Evolutionary conservation across 2,329 filamentous ascomycete species (phyloP), one percentile per base, ranked within the genome.

Genomic region (Acephala macrosclerotiorum): DNA sequence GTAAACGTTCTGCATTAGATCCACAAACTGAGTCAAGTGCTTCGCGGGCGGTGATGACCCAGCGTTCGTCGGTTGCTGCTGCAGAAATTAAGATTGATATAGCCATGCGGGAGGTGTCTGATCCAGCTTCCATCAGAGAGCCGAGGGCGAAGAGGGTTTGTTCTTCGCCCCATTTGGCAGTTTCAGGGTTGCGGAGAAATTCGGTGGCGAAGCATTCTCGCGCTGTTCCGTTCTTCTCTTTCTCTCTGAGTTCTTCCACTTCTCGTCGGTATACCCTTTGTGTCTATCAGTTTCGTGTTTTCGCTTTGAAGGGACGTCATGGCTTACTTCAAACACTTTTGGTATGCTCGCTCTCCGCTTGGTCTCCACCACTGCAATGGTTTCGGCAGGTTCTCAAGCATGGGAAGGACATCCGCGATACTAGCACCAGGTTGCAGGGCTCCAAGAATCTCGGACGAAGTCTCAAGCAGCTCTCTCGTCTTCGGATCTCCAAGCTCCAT

Each of bases 1-100:
- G 81, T n/a, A 84, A 71, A 0, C 80, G 75, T 26, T 71, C 71
- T 0, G 75, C 72, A 51, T 75, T 71, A n/a, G 58, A 16, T 18
- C 79, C 80, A 56, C 79, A 81, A 9, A 83, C 76, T 20, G 70
- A 66, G 66, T 84, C 82, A 12, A 85, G 70, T 63, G 83, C 79
- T 38, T 77, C 76, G 40, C 81, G 78, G 1, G 80, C 77, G 45
- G 74, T 75, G 12, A 64, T 62, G 14, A 70, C 68, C 63, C 68
- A 73, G 8, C 58, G 65, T 5, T 61, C 63, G 29, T 67, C 72
- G 2, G 75, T 47, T 6, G 71, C 70, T 2, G 76, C 71, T 69
- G 77, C 75, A 2, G 70, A 71, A 36, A 79, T 76, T 18, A 73
- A 73, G 38, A 78, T 67, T 12, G 36, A 76, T 38, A 79, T 59